A percentile compares a stretch with the other conserved stretches of the same genome.
phyloP scores from a whole-genome alignment of 75 land plant species.

The Sequoiadendron giganteum region DNA sequence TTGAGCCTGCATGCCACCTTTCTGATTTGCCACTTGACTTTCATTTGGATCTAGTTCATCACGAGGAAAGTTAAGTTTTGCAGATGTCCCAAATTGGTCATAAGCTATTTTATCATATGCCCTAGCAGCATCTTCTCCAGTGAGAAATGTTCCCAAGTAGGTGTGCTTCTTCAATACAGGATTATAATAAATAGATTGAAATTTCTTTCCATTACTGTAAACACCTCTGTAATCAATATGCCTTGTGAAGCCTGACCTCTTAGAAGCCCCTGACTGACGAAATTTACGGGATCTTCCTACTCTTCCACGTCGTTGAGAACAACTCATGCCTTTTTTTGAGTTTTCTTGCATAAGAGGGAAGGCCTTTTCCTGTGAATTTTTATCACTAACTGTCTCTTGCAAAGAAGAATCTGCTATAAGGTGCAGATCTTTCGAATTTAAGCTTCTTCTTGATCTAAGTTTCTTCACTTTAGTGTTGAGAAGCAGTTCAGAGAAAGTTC shows the following conservation, averaged over 20 bases:
- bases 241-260: slow-evolving; percentile 7
- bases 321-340: not conserved
- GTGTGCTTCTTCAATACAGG: slow-evolving; percentile 38
- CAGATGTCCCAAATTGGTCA: slow-evolving; percentile 20
- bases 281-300: not conserved
- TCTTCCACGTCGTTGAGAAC: not conserved
- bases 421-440: not conserved
- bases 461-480: not conserved
- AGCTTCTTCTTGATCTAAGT: not conserved
- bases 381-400: not conserved
- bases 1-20: not conserved
- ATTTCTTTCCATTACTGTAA: slow-evolving; percentile 33
- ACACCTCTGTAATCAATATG: slow-evolving; percentile 26
- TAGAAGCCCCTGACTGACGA: not conserved
- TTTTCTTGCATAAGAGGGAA: not conserved
- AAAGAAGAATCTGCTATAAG: not conserved
- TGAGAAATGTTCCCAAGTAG: slow-evolving; percentile 36
- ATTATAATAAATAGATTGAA: slow-evolving; percentile 33
- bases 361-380: not conserved
- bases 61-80: slow-evolving; percentile 31
- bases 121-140: slow-evolving; percentile 37
- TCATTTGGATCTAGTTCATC: not conserved
- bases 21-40: not conserved
- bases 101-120: slow-evolving; percentile 37
- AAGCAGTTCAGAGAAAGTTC: not conserved